phyloP scores from a whole-genome alignment of 805 yeast species.

The Cyberlindnera galapagoensis region DNA sequence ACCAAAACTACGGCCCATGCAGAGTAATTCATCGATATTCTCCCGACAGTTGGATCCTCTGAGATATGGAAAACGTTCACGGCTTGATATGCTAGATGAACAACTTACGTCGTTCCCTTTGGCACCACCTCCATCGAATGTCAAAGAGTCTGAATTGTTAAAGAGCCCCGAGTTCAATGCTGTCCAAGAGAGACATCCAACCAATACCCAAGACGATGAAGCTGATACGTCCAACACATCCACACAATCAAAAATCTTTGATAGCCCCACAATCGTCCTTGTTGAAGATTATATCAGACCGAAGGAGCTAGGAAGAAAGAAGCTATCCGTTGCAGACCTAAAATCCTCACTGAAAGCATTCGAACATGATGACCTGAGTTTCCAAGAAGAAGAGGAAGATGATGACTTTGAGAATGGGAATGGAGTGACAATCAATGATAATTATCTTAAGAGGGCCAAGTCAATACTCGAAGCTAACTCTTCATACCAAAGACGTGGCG shows the following conservation, averaged over 20 bases:
- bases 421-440: conserved; percentile 1
- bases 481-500: neutral
- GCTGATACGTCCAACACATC: conserved; percentile 4
- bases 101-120: conserved; percentile 32
- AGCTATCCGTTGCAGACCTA: conserved; percentile 29
- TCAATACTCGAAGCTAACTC: conserved; percentile 9
- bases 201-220: conserved; percentile 2
- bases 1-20: neutral
- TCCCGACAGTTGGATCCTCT: neutral
- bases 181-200: neutral
- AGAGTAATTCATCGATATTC: neutral
- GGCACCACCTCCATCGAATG: conserved; percentile 25
- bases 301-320: conserved; percentile 17
- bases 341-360: conserved; percentile 22
- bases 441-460: conserved; percentile 12
- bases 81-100: conserved; percentile 33
- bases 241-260: conserved; percentile 12
- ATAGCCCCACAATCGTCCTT: conserved; percentile 32
- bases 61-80: conserved; percentile 20
- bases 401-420: neutral
- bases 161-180: conserved; percentile 2
- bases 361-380: conserved; percentile 1
- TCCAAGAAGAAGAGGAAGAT: neutral
- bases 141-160: neutral
- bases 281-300: conserved; percentile 50